Base-by-base conservation (phyloP, 2,329 filamentous ascomycete genomes). In the Fonsecaea monophora region DNA sequence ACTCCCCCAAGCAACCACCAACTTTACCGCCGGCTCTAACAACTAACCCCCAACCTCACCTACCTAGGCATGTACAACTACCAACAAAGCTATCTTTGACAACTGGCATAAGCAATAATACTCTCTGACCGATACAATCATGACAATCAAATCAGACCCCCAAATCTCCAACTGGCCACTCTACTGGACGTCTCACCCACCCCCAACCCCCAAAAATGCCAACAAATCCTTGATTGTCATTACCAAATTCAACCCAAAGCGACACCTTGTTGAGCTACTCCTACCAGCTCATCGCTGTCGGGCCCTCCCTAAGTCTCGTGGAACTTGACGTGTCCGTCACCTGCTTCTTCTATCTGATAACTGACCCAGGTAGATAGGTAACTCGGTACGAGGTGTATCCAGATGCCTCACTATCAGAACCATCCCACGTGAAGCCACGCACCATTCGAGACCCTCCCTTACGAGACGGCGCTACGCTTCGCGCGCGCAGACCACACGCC, bases 401-500 rank as follows among this genome's bases (percentile, higher is more conserved):
- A 12, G n/a, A 25, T 18, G 42, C 18, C 13, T 18, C 18, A 42
- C 42, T 60, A 45, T 34, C 37, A 60, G 9, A 38, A 37, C 57
- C 25, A 60, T 48, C 57, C 57, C 57, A 60, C 57, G 57, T 60
- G 57, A 42, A 60, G 32, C 32, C 13, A 25, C 25, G 35, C 40
- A 50, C 42, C 57, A 5, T 32, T 45, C 38, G 57, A 25, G 25
- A 25, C 40, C 32, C 57, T 50, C 40, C 45, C 25, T 21, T 50
- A 50, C 7, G 37, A 10, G 21, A 25, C 18, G 9, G 10, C 18
- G 45, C 42, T 18, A 21, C 21, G 42, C 12, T 40, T 15, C 15
- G 38, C 40, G 40, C 40, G 40, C 13, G 15, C 40, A n/a, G 10
- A n/a, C 40, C 40, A 4, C 13, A 42, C 45, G 25, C 42, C 5